A percentile compares a stretch with the other conserved stretches of the same genome.
These are phyloP conservation scores for Microbotryum lychnidis-dioicae DNA, from an alignment of 1,284 basidiomycete species.

Conservation along the genomic window DNA sequence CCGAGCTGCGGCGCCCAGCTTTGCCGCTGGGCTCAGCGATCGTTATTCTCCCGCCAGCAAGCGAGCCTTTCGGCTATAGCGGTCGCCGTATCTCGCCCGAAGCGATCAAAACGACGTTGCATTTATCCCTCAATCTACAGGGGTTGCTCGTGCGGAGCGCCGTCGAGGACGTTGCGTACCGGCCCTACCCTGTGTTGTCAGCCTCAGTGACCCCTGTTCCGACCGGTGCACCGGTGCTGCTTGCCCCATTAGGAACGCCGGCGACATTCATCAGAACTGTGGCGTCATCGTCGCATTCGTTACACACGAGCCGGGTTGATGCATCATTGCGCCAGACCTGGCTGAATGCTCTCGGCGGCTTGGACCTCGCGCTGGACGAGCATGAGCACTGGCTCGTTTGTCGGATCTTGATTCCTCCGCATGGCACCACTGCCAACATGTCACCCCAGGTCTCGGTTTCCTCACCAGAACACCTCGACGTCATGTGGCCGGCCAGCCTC, in stretches of 20 bases:
- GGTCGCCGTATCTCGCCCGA: neutral
- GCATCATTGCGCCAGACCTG: slow-evolving; percentile 4
- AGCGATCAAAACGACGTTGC: neutral
- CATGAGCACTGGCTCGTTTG: slow-evolving; percentile 17
- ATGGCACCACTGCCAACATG: neutral
- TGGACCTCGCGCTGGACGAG: neutral
- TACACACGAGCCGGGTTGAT: neutral
- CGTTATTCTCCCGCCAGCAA: slow-evolving; percentile 4
- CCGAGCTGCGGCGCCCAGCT: neutral
- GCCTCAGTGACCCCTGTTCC: neutral
- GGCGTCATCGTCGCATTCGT: neutral
- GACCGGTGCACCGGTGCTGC: slow-evolving; percentile 3
- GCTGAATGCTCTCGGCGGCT: slow-evolving; percentile 6
- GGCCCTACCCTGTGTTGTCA: neutral
- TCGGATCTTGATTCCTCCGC: slow-evolving; percentile 4
- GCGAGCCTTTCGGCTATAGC: neutral
- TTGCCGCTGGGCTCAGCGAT: neutral
- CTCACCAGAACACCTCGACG: neutral
- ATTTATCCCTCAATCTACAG: too few relatives aligned
- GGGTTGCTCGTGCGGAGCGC: too few relatives aligned
- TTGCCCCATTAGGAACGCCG: slow-evolving; percentile 14
- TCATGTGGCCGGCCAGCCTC: slow-evolving; percentile 23
- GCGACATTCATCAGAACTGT: slow-evolving; percentile 5
- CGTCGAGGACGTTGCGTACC: neutral
- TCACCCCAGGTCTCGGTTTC: neutral